These are phyloP conservation scores for Calonectria pteridis DNA, from an alignment of 2,329 filamentous ascomycete species.

Conservation along the genomic window DNA sequence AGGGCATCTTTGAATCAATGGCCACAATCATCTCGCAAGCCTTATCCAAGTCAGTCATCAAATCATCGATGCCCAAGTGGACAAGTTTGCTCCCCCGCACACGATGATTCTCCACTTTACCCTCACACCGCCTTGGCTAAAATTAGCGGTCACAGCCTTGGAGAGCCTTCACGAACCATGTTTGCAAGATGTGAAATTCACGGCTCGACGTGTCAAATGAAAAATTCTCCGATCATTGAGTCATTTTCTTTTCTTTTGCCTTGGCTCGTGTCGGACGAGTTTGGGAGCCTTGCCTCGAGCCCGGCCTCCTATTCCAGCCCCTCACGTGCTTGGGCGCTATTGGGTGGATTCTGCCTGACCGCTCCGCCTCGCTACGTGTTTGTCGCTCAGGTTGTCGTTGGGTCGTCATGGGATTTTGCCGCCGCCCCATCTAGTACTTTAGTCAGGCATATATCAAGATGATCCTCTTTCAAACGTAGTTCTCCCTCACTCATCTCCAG, in stretches of 20 bases:
- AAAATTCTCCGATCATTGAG: background rate
- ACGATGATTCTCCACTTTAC: background rate
- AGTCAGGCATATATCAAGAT: background rate
- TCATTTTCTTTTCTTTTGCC: background rate
- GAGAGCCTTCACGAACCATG: background rate
- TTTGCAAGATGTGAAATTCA: background rate
- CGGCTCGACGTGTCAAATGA: background rate
- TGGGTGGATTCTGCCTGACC: background rate
- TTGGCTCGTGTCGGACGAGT: background rate
- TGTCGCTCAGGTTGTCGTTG: background rate
- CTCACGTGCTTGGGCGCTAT: background rate
- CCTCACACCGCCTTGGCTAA: background rate
- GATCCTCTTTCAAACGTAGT: background rate
- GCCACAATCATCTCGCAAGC: background rate
- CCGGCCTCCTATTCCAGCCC: background rate
- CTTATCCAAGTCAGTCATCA: background rate
- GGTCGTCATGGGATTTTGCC: constrained; percentile 6
- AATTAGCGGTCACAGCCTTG: background rate
- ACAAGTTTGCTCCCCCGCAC: background rate
- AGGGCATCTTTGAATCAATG: background rate
- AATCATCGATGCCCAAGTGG: constrained; percentile 3
- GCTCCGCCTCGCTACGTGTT: constrained; percentile 1
- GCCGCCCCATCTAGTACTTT: background rate
- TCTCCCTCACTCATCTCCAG: background rate
- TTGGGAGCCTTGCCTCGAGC: background rate